Percentiles rank a stretch among this genome's conserved stretches.
Conservation (phyloP, 1,139 yeast genomes). For the Hansenula anomala region DNA sequence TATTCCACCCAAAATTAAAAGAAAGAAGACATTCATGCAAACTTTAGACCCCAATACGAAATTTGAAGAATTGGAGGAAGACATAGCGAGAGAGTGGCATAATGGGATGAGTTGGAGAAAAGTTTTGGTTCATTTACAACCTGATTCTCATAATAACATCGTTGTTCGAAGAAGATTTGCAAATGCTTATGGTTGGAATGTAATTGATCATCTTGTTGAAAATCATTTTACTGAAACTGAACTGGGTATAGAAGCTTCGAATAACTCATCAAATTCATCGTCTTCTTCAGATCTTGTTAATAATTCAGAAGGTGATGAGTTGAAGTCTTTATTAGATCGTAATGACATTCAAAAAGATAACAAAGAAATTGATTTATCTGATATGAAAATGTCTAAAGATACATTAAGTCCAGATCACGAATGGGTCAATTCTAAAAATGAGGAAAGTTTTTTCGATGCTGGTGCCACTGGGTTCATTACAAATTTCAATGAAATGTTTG, state of each 20-base stretch:
- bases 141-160: slow-evolving; percentile 95
- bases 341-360: slow-evolving; percentile 1
- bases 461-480: slow-evolving; percentile 71
- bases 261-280: no score
- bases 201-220: slow-evolving; percentile 73
- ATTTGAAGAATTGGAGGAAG: slow-evolving; percentile 50
- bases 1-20: slow-evolving; percentile 41
- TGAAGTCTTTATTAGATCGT: slow-evolving; percentile 1
- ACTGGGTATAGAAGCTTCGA: no score
- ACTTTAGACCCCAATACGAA: slow-evolving; percentile 17
- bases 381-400: neutral
- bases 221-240: slow-evolving; percentile 59
- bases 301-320: neutral
- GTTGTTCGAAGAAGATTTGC: slow-evolving; percentile 86
- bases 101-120: slow-evolving; percentile 84
- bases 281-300: neutral
- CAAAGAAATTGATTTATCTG: slow-evolving; percentile 2
- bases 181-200: slow-evolving; percentile 97
- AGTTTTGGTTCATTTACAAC: slow-evolving; percentile 77
- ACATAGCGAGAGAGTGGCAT: slow-evolving; percentile 78
- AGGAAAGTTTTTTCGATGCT: slow-evolving; percentile 53
- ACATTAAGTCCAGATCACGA: no score
- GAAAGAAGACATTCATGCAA: slow-evolving; percentile 16
- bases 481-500: slow-evolving; percentile 49
- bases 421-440: slow-evolving; percentile 48